Evolutionary conservation across 768 basidiomycete genomes (phyloP), one percentile per base, ranked within the genome.

Genomic region (Omphalotus guepiniiformis): DNA sequence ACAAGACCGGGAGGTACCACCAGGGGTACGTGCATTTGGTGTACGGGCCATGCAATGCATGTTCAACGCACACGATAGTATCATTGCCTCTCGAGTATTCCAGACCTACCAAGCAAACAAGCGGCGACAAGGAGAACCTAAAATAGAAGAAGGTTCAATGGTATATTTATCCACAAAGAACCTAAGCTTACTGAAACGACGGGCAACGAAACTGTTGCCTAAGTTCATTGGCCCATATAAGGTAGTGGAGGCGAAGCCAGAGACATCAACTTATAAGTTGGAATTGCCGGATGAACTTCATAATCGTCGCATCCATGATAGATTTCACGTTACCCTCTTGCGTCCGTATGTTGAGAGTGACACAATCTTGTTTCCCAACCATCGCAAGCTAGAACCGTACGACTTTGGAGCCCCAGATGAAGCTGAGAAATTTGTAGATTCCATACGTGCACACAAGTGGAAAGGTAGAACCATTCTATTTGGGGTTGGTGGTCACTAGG

Each of bases 161-260:
- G 65, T 61, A 0, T 69, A 65, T 27, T 32, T 70, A 2, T 66
- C 65, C 0, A 68, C 61, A 0, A 47, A 61, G 35, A 66, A 70
- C 49, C 41, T 71, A 0, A 25, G 36, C 2, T 7, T 69, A 4
- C 68, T 63, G 2, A 64, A 63, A 23, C 60, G 56, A 12, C 23
- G 57, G 6, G 67, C 63, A 0, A 22, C 47, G 3, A 71, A 69
- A 36, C 50, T 71, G 1, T 5, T 57, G 0, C 69, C 64, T 0
- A 60, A 61, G 25, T 69, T 48, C 41, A 53, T 69, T 12, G 64
- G 68, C 1, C 68, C 66, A 1, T 69, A 50, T 22, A 7, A 16
- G 6, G 38, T 51, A 3, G 18, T 47, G 8, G 30, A 39, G 21
- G 50, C 48, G 2, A 30, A 38, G 29, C 39, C 48, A 6, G 52